Base-by-base conservation (phyloP, 371 early-diverging fungal genomes). In the Capniomyces stellatus region DNA sequence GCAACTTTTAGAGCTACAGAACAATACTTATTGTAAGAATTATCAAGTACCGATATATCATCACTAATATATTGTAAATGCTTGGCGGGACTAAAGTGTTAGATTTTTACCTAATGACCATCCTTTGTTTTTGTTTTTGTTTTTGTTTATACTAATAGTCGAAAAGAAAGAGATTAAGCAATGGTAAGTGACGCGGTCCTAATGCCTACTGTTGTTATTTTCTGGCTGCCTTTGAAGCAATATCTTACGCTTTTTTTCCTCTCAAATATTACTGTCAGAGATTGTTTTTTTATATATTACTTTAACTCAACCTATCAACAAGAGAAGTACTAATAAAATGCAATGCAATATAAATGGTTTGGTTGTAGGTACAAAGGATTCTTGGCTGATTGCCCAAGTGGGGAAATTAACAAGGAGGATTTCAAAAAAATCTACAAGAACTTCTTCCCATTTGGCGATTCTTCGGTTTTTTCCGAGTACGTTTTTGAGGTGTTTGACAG, bases 391-490 rank as follows among this genome's bases (percentile, higher is more conserved):
- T 90, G 91, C 61, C 94, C 93, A 4, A 67, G 75, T 18, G 93
- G 93, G 24, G 72, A 81, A 61, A 74, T 96, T 30, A 81, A 85
- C 70, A 76, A 79, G 63, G 69, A 77, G 13, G 89, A 89, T 56
- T 93, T 96, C 59, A 82, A 82, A 67, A 82, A 84, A 57, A 89
- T 94, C 40, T 96, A 92, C 72, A 89, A 93, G 67, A 86, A 86
- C 60, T 94, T 89, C 72, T 96, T 93, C 61, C 93, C 96, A 10
- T 94, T 96, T 64, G 94, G 94, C 28, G 92, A 96, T 66, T 76
- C 93, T 2, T 76, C 84, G 48, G 71, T 74, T 28, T 96, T 91
- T 69, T 88, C 93, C 19, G 87, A 89, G 58, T 81, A 86, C 67
- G 88, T 87, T 1, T 91, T 92, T 58, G 74, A 82, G 47, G 81